A percentile compares a stretch with the other conserved stretches of the same genome.
Conservation (phyloP, 1,284 basidiomycete species). For the Sporisorium scitamineum region DNA sequence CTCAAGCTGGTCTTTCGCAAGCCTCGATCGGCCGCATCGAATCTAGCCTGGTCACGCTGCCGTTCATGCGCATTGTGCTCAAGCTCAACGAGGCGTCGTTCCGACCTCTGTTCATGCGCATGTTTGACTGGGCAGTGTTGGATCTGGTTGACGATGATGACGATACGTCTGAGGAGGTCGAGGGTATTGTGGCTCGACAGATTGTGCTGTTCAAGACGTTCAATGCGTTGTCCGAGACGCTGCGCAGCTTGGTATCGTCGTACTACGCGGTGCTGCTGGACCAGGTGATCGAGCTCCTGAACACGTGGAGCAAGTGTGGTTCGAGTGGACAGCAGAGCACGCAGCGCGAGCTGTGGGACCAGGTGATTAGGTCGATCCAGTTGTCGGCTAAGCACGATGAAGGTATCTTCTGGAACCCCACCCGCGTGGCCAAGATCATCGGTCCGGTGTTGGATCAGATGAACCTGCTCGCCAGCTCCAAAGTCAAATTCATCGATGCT, state of each 20-base stretch:
- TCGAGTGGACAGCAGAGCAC: background rate
- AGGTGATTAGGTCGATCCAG: slow-evolving; percentile 76
- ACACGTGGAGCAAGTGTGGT: slow-evolving; percentile 64
- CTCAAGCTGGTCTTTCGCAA: slow-evolving; percentile 38
- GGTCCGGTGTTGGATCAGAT: slow-evolving; percentile 78
- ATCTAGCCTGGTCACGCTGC: slow-evolving; percentile 72
- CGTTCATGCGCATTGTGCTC: slow-evolving; percentile 88
- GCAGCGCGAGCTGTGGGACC: slow-evolving; percentile 74
- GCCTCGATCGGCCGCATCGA: slow-evolving; percentile 71
- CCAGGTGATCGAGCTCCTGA: slow-evolving; percentile 78
- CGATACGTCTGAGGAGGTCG: slow-evolving; percentile 12
- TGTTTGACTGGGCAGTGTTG: slow-evolving; percentile 94
- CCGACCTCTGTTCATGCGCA: slow-evolving; percentile 88
- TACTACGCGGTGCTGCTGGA: slow-evolving; percentile 74
- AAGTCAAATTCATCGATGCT: slow-evolving; percentile 8
- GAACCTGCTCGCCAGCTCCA: slow-evolving; percentile 15
- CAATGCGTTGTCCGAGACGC: slow-evolving; percentile 54
- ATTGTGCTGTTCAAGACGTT: slow-evolving; percentile 62
- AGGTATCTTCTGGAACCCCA: slow-evolving; percentile 88
- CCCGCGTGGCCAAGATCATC: slow-evolving; percentile 77
- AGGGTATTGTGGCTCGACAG: slow-evolving; percentile 56
- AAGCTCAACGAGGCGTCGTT: slow-evolving; percentile 94
- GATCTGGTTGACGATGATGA: slow-evolving; percentile 71
- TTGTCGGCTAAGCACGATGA: slow-evolving; percentile 84
- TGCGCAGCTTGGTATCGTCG: slow-evolving; percentile 56